Percentiles rank a stretch among this genome's conserved stretches.
Conservation (phyloP, 2,329 filamentous ascomycete genomes). For the Hymenotorrendiella dingleyae region DNA sequence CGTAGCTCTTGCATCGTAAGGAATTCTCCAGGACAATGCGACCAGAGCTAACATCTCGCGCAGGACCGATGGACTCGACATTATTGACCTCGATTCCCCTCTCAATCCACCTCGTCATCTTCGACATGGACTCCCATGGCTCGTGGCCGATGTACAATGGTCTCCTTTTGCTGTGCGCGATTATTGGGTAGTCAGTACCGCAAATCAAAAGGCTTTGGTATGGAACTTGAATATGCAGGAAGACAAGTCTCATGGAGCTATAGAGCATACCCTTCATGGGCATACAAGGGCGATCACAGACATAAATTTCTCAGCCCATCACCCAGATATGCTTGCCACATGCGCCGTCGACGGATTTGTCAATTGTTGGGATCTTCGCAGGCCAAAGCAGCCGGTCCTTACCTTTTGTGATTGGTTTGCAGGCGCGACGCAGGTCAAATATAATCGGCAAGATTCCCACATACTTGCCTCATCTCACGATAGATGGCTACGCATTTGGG, state of each 20-base stretch:
- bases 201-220: constrained; percentile 88
- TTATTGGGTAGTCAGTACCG: constrained; percentile 91
- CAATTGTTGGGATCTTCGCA: constrained; percentile 83
- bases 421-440: constrained; percentile 92
- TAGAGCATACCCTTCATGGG: constrained; percentile 82
- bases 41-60: constrained; percentile 9
- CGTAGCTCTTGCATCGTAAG: constrained; percentile 75
- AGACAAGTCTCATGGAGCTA: constrained; percentile 62
- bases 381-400: constrained; percentile 64
- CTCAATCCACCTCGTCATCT: constrained; percentile 82
- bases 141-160: constrained; percentile 95
- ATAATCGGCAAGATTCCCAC: constrained; percentile 81
- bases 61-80: constrained; percentile 72
- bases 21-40: constrained; percentile 1
- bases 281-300: constrained; percentile 89
- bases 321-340: constrained; percentile 82
- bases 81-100: constrained; percentile 86
- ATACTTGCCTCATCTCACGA: constrained; percentile 89
- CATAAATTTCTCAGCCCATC: constrained; percentile 91
- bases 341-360: constrained; percentile 92
- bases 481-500: constrained; percentile 83
- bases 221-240: constrained; percentile 77
- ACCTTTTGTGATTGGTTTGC: constrained; percentile 92
- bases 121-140: constrained; percentile 84
- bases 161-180: constrained; percentile 85